These are phyloP conservation scores for Paraurostyla sp. DNA, from an alignment of 73 alveolate species.

Conservation along the genomic window DNA sequence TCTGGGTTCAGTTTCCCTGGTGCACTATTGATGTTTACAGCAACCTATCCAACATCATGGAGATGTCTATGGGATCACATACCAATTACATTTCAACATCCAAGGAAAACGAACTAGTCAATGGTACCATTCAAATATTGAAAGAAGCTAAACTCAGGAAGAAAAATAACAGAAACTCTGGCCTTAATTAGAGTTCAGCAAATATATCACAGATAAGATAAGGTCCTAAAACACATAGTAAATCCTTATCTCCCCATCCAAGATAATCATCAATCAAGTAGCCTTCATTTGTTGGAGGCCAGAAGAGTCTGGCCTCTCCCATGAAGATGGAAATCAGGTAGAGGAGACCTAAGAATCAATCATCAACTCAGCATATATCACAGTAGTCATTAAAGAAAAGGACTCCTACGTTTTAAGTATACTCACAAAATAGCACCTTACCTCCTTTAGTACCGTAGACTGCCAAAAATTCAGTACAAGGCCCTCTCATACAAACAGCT, in stretches of 20 bases:
- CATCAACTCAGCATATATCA: not conserved
- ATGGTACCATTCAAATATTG: constrained; percentile 74
- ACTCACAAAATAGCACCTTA: too few relatives aligned
- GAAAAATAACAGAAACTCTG: constrained; percentile 61
- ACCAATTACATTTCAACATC: constrained; percentile 77
- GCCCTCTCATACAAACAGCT: too few relatives aligned
- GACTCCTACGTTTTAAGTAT: too few relatives aligned
- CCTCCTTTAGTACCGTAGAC: too few relatives aligned
- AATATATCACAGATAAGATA: not conserved
- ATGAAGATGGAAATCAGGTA: not conserved
- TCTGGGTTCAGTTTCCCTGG: constrained; percentile 88
- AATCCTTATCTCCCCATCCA: constrained; percentile 13
- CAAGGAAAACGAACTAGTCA: constrained; percentile 81
- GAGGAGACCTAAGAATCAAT: not conserved
- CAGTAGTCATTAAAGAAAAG: not conserved
- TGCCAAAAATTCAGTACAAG: too few relatives aligned
- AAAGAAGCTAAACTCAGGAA: constrained; percentile 78
- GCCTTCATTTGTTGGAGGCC: too few relatives aligned
- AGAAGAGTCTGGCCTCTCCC: constrained; percentile 1
- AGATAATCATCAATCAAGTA: too few relatives aligned
- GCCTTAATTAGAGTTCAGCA: not conserved
- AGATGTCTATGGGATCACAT: constrained; percentile 76
- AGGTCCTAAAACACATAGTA: not conserved
- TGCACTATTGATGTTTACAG: constrained; percentile 75
- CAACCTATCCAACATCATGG: constrained; percentile 70